Conservation (phyloP, 2,329 filamentous ascomycete species). For the Cercospora beticola region DNA sequence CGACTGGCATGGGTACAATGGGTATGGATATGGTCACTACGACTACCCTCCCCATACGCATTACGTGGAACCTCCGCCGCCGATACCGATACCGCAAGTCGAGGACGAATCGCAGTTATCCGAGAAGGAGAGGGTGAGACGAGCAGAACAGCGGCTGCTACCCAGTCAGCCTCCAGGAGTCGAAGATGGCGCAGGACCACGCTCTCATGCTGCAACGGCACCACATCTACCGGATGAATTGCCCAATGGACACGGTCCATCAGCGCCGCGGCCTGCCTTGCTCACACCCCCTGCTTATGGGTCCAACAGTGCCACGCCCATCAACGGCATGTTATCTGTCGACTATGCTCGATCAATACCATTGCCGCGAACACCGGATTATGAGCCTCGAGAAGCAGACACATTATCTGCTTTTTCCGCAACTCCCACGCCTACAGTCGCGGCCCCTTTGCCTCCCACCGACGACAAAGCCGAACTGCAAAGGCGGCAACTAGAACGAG, state of each 20-base stretch:
- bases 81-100: slow-evolving; percentile 54
- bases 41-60: slow-evolving; percentile 15
- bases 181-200: slow-evolving; percentile 28
- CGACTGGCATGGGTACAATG: slow-evolving; percentile 19
- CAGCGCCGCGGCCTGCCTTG: slow-evolving; percentile 23
- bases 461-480: slow-evolving; percentile 84
- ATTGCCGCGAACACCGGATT: slow-evolving; percentile 20
- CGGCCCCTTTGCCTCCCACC: slow-evolving; percentile 31
- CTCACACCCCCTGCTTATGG: slow-evolving; percentile 23
- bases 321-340: slow-evolving; percentile 9
- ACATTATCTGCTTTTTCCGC: slow-evolving; percentile 5
- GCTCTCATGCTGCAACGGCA: slow-evolving; percentile 38
- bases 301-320: slow-evolving; percentile 4
- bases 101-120: slow-evolving; percentile 62
- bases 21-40: slow-evolving; percentile 11
- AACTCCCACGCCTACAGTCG: neutral
- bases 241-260: slow-evolving; percentile 6
- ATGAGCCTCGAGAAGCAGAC: slow-evolving; percentile 16
- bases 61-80: slow-evolving; percentile 21
- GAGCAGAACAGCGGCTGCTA: slow-evolving; percentile 74
- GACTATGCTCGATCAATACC: slow-evolving; percentile 19
- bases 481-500: slow-evolving; percentile 42
- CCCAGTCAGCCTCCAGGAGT: slow-evolving; percentile 70
- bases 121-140: slow-evolving; percentile 78
- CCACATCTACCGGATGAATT: slow-evolving; percentile 33